Evolutionary conservation across 352 stramenopile species (phyloP), one percentile per base, ranked within the genome.

Genomic region (Aphanomyces invadans): DNA sequence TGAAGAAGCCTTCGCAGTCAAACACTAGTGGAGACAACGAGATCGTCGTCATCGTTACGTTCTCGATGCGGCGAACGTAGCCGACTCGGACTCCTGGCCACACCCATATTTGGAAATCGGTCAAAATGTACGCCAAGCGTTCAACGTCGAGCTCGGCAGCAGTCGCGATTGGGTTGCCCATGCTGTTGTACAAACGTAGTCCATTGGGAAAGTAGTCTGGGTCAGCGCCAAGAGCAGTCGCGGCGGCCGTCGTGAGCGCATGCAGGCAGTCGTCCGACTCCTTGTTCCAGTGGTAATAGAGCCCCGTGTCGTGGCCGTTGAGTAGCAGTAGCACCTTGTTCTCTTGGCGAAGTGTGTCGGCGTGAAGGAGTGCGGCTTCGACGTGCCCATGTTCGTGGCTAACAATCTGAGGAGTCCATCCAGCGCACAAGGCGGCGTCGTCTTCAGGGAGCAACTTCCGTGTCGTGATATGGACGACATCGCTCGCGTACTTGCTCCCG

Each of bases 41-140:
- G 55, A 77, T 71, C 17, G 82, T 89, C 68, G 76, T 89, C 56
- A 90, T 70, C 56, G 63, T 85, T 39, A 62, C 70, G 45, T 71
- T 73, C n/a, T 86, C 79, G 9, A 87, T 63, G 29, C 76, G 49
- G 46, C 79, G 81, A 23, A 73, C 68, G 56, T 89, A 73, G 44
- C 79, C 82, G n/a, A 90, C 76, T 38, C 81, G 78, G 39, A 90
- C 72, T 23, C 82, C 80, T 36, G 82, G 82, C 82, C 79, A 89
- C 19, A 89, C 80, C 80, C 80, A 90, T n/a, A 89, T 76, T 69
- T 89, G 79, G 54, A 75, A 76, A 39, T 88, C 76, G 19, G 88
- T 71, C 56, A 90, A 62, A 26, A 90, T 79, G 66, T 90, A 80
- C 12, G 76, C 82, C 55, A 90, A 73, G 26, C 78, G 76, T 0